Conservation (phyloP, 768 basidiomycete species). For the Kwoniella newhampshirensis region DNA sequence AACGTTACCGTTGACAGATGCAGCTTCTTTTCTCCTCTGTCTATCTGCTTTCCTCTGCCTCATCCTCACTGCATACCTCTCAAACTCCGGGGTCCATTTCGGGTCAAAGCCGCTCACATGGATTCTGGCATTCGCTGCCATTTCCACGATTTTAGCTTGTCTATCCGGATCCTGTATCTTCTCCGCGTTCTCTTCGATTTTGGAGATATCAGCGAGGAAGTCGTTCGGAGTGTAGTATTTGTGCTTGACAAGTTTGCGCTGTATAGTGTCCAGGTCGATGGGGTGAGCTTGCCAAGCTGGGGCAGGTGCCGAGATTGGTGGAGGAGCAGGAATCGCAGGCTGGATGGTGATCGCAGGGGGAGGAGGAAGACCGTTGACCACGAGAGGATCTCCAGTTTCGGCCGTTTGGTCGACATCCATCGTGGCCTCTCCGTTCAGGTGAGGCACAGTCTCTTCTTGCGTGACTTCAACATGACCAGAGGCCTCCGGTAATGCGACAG, state of each 20-base stretch:
- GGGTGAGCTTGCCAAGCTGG: conserved; percentile 59
- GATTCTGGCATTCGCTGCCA: conserved; percentile 76
- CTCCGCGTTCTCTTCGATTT: conserved; percentile 61
- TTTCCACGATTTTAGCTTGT: conserved; percentile 76
- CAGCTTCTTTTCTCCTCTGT: conserved; percentile 39
- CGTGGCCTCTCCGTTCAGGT: conserved; percentile 3
- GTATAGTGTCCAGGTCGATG: conserved; percentile 91
- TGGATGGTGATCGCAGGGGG: background rate
- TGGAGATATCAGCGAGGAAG: conserved; percentile 67
- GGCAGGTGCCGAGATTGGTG: conserved; percentile 35
- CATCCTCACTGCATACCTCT: conserved; percentile 74
- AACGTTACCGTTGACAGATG: conserved; percentile 7
- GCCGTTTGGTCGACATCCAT: conserved; percentile 12
- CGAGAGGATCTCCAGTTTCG: background rate
- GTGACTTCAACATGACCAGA: too few relatives aligned
- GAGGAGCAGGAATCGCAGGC: conserved; percentile 14
- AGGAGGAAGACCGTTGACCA: background rate
- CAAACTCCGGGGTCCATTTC: conserved; percentile 75
- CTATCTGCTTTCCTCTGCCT: conserved; percentile 58
- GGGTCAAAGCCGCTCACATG: conserved; percentile 51
- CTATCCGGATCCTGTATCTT: conserved; percentile 71
- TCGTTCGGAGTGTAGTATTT: conserved; percentile 83
- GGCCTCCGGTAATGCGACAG: conserved; percentile 17
- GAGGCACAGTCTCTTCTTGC: conserved; percentile 1
- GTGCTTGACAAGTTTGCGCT: conserved; percentile 75